These are phyloP conservation scores for Pseudocercospora cruenta DNA, from an alignment of 2,329 filamentous ascomycete species.

Conservation along the genomic window DNA sequence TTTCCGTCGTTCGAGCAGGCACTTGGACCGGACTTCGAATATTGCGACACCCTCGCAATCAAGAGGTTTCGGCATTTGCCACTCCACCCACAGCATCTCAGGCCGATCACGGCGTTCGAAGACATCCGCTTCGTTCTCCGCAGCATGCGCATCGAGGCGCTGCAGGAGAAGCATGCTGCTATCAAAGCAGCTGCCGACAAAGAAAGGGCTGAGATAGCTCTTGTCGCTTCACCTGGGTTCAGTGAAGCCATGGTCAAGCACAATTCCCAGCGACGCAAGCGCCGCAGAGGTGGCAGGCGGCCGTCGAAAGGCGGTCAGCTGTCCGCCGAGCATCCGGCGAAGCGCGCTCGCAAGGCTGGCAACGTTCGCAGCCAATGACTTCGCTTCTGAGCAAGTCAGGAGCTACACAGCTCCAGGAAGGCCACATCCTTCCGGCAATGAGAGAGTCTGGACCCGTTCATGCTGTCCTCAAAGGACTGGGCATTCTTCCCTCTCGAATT, in stretches of 20 bases:
- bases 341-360: not conserved
- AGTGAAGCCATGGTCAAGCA: slow-evolving; percentile 4
- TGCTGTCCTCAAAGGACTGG: slow-evolving; percentile 9
- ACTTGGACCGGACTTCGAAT: not conserved
- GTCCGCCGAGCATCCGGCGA: not conserved
- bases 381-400: not conserved
- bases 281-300: not conserved
- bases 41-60: not conserved
- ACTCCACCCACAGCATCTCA: not conserved
- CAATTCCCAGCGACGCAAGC: not conserved
- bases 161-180: not conserved
- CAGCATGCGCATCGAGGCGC: not conserved
- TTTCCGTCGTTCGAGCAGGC: not conserved
- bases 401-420: slow-evolving; percentile 6
- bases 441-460: slow-evolving; percentile 4
- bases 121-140: not conserved
- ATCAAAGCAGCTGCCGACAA: slow-evolving; percentile 7
- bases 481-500: slow-evolving; percentile 2
- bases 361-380: slow-evolving; percentile 2
- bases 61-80: not conserved
- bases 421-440: slow-evolving; percentile 1
- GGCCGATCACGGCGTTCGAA: not conserved
- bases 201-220: not conserved
- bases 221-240: not conserved
- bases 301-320: not conserved